A percentile compares a stretch with the other conserved stretches of the same genome.
Conservation (phyloP, 2,329 filamentous ascomycete genomes). For the Phyllosticta citrichinensis region DNA sequence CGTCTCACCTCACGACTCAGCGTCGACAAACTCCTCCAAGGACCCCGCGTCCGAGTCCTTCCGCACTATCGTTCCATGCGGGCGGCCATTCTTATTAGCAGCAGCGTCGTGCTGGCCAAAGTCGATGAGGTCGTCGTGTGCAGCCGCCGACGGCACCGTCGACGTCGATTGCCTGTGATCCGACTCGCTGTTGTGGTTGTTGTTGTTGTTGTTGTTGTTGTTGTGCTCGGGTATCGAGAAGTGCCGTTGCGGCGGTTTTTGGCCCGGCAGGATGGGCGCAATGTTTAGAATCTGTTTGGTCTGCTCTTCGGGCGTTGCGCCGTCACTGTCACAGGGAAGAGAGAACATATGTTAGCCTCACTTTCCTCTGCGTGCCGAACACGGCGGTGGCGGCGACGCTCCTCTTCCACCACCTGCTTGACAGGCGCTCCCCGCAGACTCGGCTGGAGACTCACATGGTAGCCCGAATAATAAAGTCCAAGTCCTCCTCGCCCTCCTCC, state of each 20-base stretch:
- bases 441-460: slow-evolving; percentile 52
- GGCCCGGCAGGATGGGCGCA: slow-evolving; percentile 72
- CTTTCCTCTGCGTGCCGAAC: background rate
- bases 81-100: background rate
- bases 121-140: slow-evolving; percentile 44
- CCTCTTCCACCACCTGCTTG: background rate
- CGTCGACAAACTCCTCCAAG: slow-evolving; percentile 40
- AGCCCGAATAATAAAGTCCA: slow-evolving; percentile 93
- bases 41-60: slow-evolving; percentile 34
- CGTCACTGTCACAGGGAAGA: slow-evolving; percentile 41
- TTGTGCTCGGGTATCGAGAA: slow-evolving; percentile 48
- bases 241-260: slow-evolving; percentile 43
- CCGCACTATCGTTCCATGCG: slow-evolving; percentile 17
- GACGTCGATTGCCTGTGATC: background rate
- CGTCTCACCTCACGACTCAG: slow-evolving; percentile 24
- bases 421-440: background rate
- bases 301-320: slow-evolving; percentile 56
- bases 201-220: slow-evolving; percentile 12
- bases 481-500: slow-evolving; percentile 74
- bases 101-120: slow-evolving; percentile 39
- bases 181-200: slow-evolving; percentile 7
- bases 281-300: slow-evolving; percentile 77
- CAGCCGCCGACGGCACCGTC: slow-evolving; percentile 10
- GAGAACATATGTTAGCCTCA: background rate
- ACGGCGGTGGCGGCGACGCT: slow-evolving; percentile 10